Evolutionary conservation across 805 yeast species (phyloP).

Genomic region (Pichia nanzhaoensis): DNA sequence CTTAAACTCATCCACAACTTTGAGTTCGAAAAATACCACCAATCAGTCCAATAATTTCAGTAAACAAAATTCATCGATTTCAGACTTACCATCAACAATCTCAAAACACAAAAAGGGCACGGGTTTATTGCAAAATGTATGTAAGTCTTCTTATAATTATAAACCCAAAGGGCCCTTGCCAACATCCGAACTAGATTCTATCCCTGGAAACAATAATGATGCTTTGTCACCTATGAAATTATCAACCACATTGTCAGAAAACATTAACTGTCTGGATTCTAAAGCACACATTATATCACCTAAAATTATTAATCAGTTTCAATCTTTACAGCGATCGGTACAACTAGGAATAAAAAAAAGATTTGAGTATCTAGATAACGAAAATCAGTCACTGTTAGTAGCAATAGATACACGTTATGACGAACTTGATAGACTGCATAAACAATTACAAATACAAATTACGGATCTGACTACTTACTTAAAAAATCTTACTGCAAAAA

Average conservation of each 20-base stretch:
- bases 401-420: conserved; percentile 23
- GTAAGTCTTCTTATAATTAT: conserved; percentile 1
- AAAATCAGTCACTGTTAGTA: conserved; percentile 26
- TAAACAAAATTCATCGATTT: background rate
- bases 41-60: background rate
- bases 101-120: conserved; percentile 1
- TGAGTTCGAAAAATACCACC: background rate
- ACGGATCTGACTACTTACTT: conserved; percentile 26
- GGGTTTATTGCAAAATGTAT: conserved; percentile 8
- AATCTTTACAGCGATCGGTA: conserved; percentile 23
- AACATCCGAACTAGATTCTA: background rate
- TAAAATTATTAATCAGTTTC: conserved; percentile 19
- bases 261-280: background rate
- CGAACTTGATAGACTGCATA: conserved; percentile 25
- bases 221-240: background rate
- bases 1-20: too few relatives aligned
- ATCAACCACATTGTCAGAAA: background rate
- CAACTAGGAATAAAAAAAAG: conserved; percentile 21
- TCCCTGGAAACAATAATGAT: background rate
- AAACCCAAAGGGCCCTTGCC: background rate
- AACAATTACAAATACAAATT: conserved; percentile 24
- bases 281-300: conserved; percentile 11
- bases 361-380: conserved; percentile 22
- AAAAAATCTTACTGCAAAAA: conserved; percentile 22
- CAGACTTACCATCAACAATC: background rate